A percentile compares a stretch with the other conserved stretches of the same genome.
These are phyloP conservation scores for Hyaloscypha hepaticicola DNA, from an alignment of 495 filamentous ascomycete genomes.

Conservation along the genomic window DNA sequence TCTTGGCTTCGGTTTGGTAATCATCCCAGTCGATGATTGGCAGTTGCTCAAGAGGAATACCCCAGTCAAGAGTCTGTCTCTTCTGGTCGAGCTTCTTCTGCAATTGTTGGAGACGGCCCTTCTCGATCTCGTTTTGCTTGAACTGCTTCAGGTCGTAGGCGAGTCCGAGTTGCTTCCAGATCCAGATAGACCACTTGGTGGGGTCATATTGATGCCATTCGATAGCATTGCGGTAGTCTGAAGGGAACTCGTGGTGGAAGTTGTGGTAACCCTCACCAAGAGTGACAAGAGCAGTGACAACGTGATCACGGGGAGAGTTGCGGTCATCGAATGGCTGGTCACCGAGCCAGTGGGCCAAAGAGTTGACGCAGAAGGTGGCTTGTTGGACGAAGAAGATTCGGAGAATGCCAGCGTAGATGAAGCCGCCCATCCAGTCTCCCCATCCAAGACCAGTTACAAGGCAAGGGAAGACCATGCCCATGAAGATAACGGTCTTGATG, in stretches of 20 bases:
- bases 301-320: conserved; percentile 95
- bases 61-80: conserved; percentile 91
- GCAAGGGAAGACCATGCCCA: conserved; percentile 84
- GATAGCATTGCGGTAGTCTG: conserved; percentile 98
- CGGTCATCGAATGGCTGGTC: conserved; percentile 99
- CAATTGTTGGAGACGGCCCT: conserved; percentile 92
- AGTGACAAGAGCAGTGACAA: conserved; percentile 92
- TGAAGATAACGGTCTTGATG: conserved; percentile 81
- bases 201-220: conserved; percentile 99
- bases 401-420: conserved; percentile 92
- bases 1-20: conserved; percentile 83
- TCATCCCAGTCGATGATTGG: conserved; percentile 98
- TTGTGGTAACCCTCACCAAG: conserved; percentile 98
- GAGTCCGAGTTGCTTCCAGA: conserved; percentile 89
- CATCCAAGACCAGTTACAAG: conserved; percentile 83
- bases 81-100: conserved; percentile 99
- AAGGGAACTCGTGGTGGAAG: conserved; percentile 99
- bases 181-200: conserved; percentile 97
- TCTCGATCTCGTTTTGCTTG: conserved; percentile 97
- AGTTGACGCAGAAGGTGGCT: conserved; percentile 99
- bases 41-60: conserved; percentile 87
- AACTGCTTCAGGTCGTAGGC: conserved; percentile 97
- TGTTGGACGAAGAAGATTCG: conserved; percentile 99
- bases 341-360: conserved; percentile 96
- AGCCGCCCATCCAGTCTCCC: conserved; percentile 88